Evolutionary conservation across 257 asterid genomes (phyloP).

Genomic region (Euphrasia confusa): DNA sequence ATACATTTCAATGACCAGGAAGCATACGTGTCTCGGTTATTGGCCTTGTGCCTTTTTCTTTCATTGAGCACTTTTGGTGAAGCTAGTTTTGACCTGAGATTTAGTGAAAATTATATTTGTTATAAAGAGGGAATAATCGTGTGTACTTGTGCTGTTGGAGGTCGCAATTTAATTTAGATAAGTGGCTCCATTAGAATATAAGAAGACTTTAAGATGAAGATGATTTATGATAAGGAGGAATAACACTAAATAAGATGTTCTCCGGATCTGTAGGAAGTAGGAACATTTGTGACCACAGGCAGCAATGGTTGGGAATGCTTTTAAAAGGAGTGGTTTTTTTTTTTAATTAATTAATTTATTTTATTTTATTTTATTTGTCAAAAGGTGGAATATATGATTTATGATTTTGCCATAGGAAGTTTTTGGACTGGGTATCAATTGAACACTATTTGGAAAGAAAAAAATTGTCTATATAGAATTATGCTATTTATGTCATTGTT

Average conservation of each 20-base stretch:
- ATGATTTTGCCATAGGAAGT: slow-evolving; percentile 8
- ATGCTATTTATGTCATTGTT: background rate
- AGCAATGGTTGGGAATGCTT: background rate
- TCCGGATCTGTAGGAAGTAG: slow-evolving; percentile 37
- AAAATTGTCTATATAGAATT: background rate
- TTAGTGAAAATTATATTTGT: background rate
- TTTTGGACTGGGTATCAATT: slow-evolving; percentile 22
- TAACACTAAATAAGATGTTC: slow-evolving; percentile 33
- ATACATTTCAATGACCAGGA: background rate
- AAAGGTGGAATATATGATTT: slow-evolving; percentile 23
- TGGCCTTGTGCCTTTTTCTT: background rate
- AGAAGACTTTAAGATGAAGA: slow-evolving; percentile 43
- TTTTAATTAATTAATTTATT: background rate
- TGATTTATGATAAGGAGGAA: slow-evolving; percentile 39
- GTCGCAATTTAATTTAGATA: slow-evolving; percentile 28
- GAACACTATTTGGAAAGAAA: background rate
- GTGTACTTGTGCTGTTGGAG: background rate
- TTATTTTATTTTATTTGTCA: background rate
- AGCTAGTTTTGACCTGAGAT: background rate
- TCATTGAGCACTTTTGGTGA: background rate
- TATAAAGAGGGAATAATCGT: slow-evolving; percentile 21
- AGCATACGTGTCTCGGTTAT: background rate
- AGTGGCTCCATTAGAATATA: slow-evolving; percentile 26
- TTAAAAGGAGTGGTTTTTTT: no score
- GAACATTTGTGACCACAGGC: slow-evolving; percentile 29